These are phyloP conservation scores for Saccharomyces pastorianus DNA, from an alignment of 1,139 yeast genomes.

Conservation along the genomic window DNA sequence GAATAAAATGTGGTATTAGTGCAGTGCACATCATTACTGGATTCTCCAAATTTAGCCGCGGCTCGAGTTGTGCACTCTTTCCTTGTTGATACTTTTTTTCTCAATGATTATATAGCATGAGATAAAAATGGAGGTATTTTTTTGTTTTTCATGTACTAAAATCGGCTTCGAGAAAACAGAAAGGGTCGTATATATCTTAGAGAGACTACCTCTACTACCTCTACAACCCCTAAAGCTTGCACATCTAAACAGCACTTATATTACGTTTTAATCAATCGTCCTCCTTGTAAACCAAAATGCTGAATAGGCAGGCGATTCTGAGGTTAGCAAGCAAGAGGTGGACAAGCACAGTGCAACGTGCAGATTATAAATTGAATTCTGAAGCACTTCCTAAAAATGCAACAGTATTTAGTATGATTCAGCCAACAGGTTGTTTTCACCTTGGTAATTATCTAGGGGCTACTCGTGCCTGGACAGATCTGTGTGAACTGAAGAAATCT, in stretches of 20 bases:
- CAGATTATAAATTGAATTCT: conserved; percentile 17
- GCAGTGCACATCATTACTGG: not conserved
- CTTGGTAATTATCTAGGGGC: conserved; percentile 94
- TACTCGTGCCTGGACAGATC: conserved; percentile 67
- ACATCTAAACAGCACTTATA: not conserved
- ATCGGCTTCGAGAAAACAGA: not conserved
- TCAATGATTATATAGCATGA: not conserved
- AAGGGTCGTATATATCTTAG: not conserved
- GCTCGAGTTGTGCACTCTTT: not conserved
- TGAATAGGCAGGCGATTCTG: not conserved
- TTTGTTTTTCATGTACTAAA: not conserved
- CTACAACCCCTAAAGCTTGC: not conserved
- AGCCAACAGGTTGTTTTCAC: conserved; percentile 91
- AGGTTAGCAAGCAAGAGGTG: not conserved
- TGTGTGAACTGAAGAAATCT: conserved; percentile 36
- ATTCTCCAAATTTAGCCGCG: not conserved
- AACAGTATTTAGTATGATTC: conserved; percentile 59
- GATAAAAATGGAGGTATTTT: not conserved
- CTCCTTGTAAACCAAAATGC: not conserved
- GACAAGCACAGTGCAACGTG: conserved; percentile 15
- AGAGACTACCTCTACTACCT: not conserved
- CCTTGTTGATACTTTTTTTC: not conserved
- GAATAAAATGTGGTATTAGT: not conserved
- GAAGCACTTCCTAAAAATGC: conserved; percentile 27
- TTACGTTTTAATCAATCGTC: not conserved